Evolutionary conservation across 768 basidiomycete species (phyloP).

Genomic region (Lactarius hengduanensis): DNA sequence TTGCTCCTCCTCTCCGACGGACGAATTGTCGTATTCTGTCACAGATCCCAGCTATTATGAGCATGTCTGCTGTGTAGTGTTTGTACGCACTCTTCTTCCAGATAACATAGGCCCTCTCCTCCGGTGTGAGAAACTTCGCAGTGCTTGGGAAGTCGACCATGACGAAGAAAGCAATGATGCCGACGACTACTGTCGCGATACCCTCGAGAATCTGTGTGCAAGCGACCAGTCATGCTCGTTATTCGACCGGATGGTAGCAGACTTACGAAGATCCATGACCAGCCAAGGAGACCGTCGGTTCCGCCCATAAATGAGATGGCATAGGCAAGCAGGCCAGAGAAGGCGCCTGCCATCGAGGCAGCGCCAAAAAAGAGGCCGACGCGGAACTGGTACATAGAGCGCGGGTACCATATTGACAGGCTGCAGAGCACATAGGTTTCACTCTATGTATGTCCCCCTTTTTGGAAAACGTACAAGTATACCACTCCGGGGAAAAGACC

Average conservation of each 20-base stretch:
- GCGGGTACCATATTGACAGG: constrained; percentile 39
- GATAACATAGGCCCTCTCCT: constrained; percentile 55
- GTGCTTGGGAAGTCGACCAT: constrained; percentile 62
- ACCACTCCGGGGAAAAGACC: constrained; percentile 72
- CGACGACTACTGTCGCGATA: constrained; percentile 56
- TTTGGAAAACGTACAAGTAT: constrained; percentile 58
- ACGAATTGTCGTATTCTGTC: constrained; percentile 54
- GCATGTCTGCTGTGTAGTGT: neutral
- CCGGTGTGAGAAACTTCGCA: constrained; percentile 58
- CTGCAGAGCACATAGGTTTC: constrained; percentile 2
- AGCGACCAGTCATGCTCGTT: neutral
- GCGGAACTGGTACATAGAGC: constrained; percentile 36
- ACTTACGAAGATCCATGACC: constrained; percentile 38
- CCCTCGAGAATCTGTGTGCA: constrained; percentile 58
- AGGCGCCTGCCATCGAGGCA: constrained; percentile 35
- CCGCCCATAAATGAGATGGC: constrained; percentile 39
- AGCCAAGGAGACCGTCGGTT: constrained; percentile 33
- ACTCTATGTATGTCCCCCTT: neutral
- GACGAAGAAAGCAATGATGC: constrained; percentile 50
- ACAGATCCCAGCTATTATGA: neutral
- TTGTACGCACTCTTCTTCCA: constrained; percentile 51
- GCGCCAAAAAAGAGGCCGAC: constrained; percentile 39
- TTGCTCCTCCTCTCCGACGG: constrained; percentile 59
- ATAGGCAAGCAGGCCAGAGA: constrained; percentile 37
- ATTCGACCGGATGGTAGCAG: neutral